A percentile compares a stretch with the other conserved stretches of the same genome.
These are phyloP conservation scores for Phytophthora kernoviae DNA, from an alignment of 352 stramenopile species.

Conservation along the genomic window DNA sequence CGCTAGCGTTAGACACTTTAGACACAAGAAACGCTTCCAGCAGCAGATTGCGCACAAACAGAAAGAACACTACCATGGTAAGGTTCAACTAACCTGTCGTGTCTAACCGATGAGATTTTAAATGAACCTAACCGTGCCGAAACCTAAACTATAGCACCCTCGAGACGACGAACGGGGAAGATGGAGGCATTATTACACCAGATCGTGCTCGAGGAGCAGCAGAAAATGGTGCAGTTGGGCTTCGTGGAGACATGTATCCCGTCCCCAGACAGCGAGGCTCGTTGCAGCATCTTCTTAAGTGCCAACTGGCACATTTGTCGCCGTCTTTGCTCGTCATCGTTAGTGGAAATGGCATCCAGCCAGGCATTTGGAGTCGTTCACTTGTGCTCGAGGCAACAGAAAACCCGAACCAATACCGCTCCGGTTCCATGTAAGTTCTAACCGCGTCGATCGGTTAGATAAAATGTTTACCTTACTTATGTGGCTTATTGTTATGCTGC, in stretches of 20 bases:
- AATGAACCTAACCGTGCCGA: not conserved
- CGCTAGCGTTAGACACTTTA: not conserved
- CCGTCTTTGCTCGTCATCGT: constrained; percentile 80
- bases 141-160: constrained; percentile 19
- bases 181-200: constrained; percentile 85
- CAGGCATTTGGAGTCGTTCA: constrained; percentile 85
- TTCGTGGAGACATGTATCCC: constrained; percentile 86
- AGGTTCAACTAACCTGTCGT: not conserved
- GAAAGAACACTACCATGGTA: not conserved
- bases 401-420: constrained; percentile 79
- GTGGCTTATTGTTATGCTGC: not conserved
- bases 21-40: not conserved
- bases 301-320: constrained; percentile 85
- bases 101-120: not conserved
- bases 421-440: constrained; percentile 66
- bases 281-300: constrained; percentile 84
- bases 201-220: constrained; percentile 86
- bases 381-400: constrained; percentile 77
- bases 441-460: not conserved
- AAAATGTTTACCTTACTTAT: not conserved
- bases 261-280: constrained; percentile 62
- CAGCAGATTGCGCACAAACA: no score
- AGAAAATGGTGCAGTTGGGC: constrained; percentile 84
- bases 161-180: constrained; percentile 51
- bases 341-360: constrained; percentile 85